These are phyloP conservation scores for Tuber borchii DNA, from an alignment of 495 filamentous ascomycete species.

Conservation along the genomic window DNA sequence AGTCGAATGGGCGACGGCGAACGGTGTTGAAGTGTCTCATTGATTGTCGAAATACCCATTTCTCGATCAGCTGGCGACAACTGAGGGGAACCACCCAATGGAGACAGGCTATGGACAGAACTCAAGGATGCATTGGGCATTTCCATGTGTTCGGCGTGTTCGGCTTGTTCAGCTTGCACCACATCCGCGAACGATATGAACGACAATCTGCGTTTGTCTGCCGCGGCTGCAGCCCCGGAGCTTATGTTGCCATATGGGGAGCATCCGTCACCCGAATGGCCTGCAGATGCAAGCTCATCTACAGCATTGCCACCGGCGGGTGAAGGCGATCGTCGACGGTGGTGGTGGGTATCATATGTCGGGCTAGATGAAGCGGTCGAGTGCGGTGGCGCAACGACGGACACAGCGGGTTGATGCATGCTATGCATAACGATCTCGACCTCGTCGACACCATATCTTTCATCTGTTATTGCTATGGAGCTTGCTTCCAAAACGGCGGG, in stretches of 20 bases:
- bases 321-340: background rate
- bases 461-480: conserved; percentile 79
- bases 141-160: conserved; percentile 42
- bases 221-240: conserved; percentile 29
- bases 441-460: conserved; percentile 64
- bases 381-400: conserved; percentile 20
- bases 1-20: conserved; percentile 41
- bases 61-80: conserved; percentile 46
- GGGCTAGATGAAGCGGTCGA: conserved; percentile 46
- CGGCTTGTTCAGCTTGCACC: conserved; percentile 77
- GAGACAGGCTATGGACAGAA: conserved; percentile 55
- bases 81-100: conserved; percentile 51
- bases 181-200: conserved; percentile 95
- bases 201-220: conserved; percentile 72
- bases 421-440: conserved; percentile 84
- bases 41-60: conserved; percentile 31
- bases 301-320: conserved; percentile 20
- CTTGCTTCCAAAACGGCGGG: conserved; percentile 83
- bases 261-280: conserved; percentile 28
- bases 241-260: conserved; percentile 23
- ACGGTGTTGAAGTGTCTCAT: conserved; percentile 34
- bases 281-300: conserved; percentile 22
- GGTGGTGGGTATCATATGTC: conserved; percentile 58
- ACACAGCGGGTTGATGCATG: conserved; percentile 68
- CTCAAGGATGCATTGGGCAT: conserved; percentile 12